These are phyloP conservation scores for Amylostereum areolatum DNA, from an alignment of 1,284 basidiomycete species.

Conservation along the genomic window DNA sequence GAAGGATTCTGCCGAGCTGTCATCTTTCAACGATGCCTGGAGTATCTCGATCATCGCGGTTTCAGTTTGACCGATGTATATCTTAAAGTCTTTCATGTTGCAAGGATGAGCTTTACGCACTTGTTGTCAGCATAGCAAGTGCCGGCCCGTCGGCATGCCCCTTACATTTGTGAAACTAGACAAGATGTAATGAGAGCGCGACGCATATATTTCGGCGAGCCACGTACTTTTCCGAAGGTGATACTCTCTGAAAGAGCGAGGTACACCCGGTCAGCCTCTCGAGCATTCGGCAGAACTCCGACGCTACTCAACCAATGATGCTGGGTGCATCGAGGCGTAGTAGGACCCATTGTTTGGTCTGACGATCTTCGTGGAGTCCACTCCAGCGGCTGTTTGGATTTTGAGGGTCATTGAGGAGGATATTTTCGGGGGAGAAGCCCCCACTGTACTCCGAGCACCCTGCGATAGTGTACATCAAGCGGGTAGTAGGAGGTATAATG, in stretches of 20 bases:
- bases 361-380: slow-evolving; percentile 48
- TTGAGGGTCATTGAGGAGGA: slow-evolving; percentile 53
- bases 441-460: slow-evolving; percentile 66
- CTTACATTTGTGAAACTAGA: slow-evolving; percentile 55
- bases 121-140: no score
- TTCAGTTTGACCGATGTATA: slow-evolving; percentile 57
- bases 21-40: slow-evolving; percentile 58
- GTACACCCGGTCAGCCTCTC: not conserved
- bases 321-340: slow-evolving; percentile 50
- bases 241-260: slow-evolving; percentile 44
- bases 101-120: slow-evolving; percentile 59
- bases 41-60: slow-evolving; percentile 63
- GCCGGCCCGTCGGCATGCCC: not conserved
- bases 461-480: slow-evolving; percentile 43
- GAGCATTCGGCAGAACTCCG: not conserved
- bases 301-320: slow-evolving; percentile 56
- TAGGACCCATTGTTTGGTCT: slow-evolving; percentile 64
- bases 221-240: slow-evolving; percentile 71
- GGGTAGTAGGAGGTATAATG: not conserved
- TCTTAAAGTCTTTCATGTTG: slow-evolving; percentile 76
- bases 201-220: not conserved
- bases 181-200: not conserved
- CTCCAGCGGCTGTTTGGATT: slow-evolving; percentile 73
- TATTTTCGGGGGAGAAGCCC: slow-evolving; percentile 62
- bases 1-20: slow-evolving; percentile 57